These are phyloP conservation scores for apple (Malus domestica) DNA, from an alignment of 306 rosid genomes.

Conservation along the genomic window DNA sequence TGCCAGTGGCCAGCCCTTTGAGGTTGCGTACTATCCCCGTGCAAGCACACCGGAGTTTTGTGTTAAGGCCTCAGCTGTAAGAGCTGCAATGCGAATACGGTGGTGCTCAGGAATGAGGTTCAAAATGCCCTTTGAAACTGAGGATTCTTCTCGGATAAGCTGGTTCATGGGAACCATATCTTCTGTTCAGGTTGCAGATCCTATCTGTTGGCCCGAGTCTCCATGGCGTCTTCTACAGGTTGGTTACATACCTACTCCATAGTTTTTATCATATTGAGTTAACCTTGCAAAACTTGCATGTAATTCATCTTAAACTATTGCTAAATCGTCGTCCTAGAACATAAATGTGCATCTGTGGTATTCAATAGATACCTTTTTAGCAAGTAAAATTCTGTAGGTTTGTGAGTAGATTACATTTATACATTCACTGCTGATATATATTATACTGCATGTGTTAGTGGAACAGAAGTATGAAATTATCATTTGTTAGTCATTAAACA, in stretches of 20 bases:
- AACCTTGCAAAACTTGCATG: background rate
- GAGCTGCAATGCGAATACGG: conserved; percentile 64
- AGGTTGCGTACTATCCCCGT: conserved; percentile 80
- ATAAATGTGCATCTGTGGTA: background rate
- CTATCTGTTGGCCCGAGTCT: conserved; percentile 77
- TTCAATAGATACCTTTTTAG: background rate
- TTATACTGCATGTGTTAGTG: background rate
- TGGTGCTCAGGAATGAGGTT: conserved; percentile 94
- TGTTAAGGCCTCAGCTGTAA: conserved; percentile 64
- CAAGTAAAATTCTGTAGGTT: background rate
- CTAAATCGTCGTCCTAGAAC: background rate
- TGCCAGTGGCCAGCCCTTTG: conserved; percentile 63
- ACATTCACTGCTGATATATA: background rate
- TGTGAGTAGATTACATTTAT: background rate
- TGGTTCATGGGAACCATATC: conserved; percentile 99
- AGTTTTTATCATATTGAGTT: background rate
- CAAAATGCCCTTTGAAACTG: conserved; percentile 97
- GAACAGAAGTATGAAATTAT: background rate
- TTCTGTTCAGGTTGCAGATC: conserved; percentile 59
- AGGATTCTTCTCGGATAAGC: conserved; percentile 88
- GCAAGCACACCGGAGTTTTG: conserved; percentile 82
- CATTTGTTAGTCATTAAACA: background rate
- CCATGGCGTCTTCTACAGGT: conserved; percentile 98
- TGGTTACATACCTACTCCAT: background rate
- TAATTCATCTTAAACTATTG: background rate